These are phyloP conservation scores for Entomortierella lignicola DNA, from an alignment of 192 early-diverging fungal genomes.

Conservation along the genomic window DNA sequence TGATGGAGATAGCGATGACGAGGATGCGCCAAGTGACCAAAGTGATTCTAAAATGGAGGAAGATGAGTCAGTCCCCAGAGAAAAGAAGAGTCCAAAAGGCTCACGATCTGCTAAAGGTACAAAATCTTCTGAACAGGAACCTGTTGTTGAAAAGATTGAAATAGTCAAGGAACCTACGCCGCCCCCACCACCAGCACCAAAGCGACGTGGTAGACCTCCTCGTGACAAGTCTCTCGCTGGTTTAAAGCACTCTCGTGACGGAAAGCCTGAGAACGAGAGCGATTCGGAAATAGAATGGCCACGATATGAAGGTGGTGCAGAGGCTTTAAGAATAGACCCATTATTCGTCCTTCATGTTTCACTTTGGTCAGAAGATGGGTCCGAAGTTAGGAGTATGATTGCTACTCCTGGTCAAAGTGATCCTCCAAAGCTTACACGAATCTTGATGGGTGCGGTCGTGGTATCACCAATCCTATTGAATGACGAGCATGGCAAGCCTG, in stretches of 20 bases:
- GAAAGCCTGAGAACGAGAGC: neutral
- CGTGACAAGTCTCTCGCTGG: neutral
- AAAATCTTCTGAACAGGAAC: neutral
- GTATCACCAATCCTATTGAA: constrained; percentile 67
- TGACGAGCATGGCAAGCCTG: constrained; percentile 66
- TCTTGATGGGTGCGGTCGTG: constrained; percentile 71
- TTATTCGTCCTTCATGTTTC: constrained; percentile 72
- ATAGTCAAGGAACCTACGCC: neutral
- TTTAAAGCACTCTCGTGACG: neutral
- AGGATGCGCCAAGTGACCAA: neutral
- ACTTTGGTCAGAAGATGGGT: constrained; percentile 68
- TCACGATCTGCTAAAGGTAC: neutral
- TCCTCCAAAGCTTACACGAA: constrained; percentile 67
- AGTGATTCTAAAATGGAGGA: neutral
- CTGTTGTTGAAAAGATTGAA: neutral
- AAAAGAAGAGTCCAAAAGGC: too few relatives aligned
- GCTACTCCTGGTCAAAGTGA: constrained; percentile 44
- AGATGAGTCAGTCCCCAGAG: neutral
- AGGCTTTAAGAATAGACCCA: constrained; percentile 58
- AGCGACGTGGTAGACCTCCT: constrained; percentile 6
- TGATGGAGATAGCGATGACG: constrained; percentile 3
- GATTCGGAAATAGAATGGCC: constrained; percentile 17
- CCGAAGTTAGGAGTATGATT: constrained; percentile 70
- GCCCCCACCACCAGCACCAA: neutral
- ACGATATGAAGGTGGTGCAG: constrained; percentile 4